A percentile compares a stretch with the other conserved stretches of the same genome.
Evolutionary conservation across 441 rosid species (phyloP).

Genomic region (Geranium incanum): DNA sequence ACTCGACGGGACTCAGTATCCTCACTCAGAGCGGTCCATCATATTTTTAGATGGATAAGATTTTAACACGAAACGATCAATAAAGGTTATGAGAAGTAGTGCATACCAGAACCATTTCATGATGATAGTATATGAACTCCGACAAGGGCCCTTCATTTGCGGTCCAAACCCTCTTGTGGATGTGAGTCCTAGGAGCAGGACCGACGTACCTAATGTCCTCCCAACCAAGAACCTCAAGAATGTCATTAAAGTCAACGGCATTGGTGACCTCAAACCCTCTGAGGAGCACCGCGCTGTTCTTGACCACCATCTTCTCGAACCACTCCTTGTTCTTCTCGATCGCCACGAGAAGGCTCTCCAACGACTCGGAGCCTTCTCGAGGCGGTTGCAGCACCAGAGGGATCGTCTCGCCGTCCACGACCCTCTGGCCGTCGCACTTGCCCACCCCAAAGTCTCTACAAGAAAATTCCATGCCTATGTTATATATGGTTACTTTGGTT

Average conservation of each 20-base stretch:
- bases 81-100: too few relatives aligned
- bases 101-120: conserved; percentile 56
- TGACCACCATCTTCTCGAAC: conserved; percentile 51
- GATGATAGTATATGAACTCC: conserved; percentile 59
- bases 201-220: conserved; percentile 53
- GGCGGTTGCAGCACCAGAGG: conserved; percentile 45
- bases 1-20: too few relatives aligned
- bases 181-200: conserved; percentile 48
- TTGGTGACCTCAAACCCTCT: conserved; percentile 45
- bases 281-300: conserved; percentile 51
- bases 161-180: conserved; percentile 55
- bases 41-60: too few relatives aligned
- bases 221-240: conserved; percentile 50
- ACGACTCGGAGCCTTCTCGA: conserved; percentile 18
- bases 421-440: conserved; percentile 47
- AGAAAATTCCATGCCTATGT: neutral
- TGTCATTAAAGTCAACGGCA: conserved; percentile 48
- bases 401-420: conserved; percentile 52
- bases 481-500: neutral
- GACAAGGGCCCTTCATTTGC: conserved; percentile 69
- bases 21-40: too few relatives aligned
- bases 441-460: conserved; percentile 46
- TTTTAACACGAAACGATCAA: neutral
- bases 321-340: conserved; percentile 42
- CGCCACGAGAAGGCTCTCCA: conserved; percentile 33